phyloP scores from a whole-genome alignment of 2,329 filamentous ascomycete species.

The Trichoderma sp. region DNA sequence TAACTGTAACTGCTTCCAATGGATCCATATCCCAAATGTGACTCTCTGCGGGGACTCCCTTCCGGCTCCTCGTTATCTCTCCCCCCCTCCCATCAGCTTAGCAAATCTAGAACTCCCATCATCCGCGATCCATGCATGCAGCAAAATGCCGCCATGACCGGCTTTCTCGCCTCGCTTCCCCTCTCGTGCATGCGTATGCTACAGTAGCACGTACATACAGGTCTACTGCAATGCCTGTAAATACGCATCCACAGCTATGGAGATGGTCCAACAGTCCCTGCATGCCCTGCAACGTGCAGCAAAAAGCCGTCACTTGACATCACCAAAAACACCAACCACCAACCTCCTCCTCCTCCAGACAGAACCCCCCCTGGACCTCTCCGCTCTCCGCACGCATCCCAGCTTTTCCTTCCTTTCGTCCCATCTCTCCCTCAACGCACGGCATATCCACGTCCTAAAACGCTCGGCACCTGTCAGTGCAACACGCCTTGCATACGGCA shows the following conservation, averaged over 20 bases:
- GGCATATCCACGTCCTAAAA: neutral
- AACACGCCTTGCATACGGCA: neutral
- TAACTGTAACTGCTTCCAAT: neutral
- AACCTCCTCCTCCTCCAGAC: neutral
- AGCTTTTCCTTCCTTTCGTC: neutral
- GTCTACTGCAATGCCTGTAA: neutral
- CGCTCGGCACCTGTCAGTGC: neutral
- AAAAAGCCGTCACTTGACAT: conserved; percentile 11
- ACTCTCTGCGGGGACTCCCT: neutral
- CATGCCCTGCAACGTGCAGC: neutral
- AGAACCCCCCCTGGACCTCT: neutral
- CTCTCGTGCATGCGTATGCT: neutral
- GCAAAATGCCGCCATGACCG: neutral
- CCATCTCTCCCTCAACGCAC: neutral
- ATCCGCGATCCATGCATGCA: neutral
- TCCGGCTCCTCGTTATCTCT: neutral
- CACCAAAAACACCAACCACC: neutral
- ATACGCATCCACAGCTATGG: neutral
- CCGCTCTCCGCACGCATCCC: neutral
- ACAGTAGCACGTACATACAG: neutral
- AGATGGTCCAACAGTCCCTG: neutral
- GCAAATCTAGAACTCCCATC: neutral
- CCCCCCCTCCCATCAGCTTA: neutral
- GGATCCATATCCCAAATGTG: neutral
- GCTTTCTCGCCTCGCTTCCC: neutral